Base-by-base conservation (phyloP, 2,329 filamentous ascomycete genomes). In the Orbilia javanica region DNA sequence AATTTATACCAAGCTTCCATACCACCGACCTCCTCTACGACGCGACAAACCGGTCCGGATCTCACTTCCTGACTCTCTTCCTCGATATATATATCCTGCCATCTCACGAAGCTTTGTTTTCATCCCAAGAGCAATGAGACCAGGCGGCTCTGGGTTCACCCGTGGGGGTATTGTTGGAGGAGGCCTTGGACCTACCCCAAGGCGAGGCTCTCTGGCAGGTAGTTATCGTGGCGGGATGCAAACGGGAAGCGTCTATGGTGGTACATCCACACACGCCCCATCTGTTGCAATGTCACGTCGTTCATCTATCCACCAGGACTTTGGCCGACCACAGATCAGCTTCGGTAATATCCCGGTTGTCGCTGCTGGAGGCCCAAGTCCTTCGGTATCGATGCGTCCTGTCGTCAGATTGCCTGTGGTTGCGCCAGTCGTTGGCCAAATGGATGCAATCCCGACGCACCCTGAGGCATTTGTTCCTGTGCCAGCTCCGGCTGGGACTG, bases 31-130 rank as follows among this genome's bases (percentile, higher is more conserved):
- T 20, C 96, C 96, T 64, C 88, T 99, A 60, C 92, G 96, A 79
- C 91, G 96, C 81, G 96, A 99, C 86, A 99, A 98, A 84, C 96
- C 96, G 6, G 96, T 98, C 46, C 91, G 96, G 63, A 93, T 99
- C 81, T 97, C 94, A 7, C 87, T 99, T 48, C 95, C 96, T 1
- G 88, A 92, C 29, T 88, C 92, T 79, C 87, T 90, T 11, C 92
- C 93, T 39, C 90, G 92, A 79, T 97, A 97, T 84, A 94, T 97
- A 78, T 97, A 96, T 84, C 96, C 96, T 4, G 92, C 94, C 1
- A 87, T 89, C 55, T 94, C 97, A 82, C 88, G 96, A 80, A 98
- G 96, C 0, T 99, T 99, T 84, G 97, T 97, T 82, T 99, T 99
- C 85, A 99, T 99, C 78, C 96, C 96, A 11, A 89, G 96, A 80